Evolutionary conservation across 306 rosid genomes (phyloP).

Genomic region (Prosopis cineraria): DNA sequence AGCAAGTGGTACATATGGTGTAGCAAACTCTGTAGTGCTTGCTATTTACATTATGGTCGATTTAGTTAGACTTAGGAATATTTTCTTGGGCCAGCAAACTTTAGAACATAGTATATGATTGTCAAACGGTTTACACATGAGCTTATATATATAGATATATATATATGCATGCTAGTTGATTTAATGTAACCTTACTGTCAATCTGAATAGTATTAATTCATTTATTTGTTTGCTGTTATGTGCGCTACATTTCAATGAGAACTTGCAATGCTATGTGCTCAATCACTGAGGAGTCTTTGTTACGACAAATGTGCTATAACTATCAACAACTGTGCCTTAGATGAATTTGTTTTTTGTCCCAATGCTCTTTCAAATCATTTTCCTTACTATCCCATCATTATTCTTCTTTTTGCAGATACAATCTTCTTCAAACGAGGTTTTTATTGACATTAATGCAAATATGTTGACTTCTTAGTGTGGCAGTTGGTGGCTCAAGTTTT

Average conservation of each 20-base stretch:
- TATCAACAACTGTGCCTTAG: not conserved
- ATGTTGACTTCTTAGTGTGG: constrained; percentile 18
- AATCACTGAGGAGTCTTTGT: not conserved
- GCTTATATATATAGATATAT: too few species aligned
- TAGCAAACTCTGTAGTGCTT: constrained; percentile 1
- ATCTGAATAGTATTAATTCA: not conserved
- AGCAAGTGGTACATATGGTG: not conserved
- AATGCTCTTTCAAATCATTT: constrained; percentile 6
- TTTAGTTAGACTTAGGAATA: not conserved
- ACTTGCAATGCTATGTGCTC: not conserved
- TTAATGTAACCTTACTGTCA: not conserved
- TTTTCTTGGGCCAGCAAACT: not conserved
- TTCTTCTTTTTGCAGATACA: constrained; percentile 36
- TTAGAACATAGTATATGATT: not conserved
- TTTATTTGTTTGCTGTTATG: not conserved
- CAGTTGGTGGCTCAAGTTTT: constrained; percentile 24
- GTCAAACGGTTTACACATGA: not conserved
- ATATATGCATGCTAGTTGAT: not conserved
- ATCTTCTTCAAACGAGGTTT: constrained; percentile 10
- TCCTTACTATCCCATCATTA: constrained; percentile 26
- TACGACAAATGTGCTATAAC: not conserved
- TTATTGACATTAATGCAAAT: constrained; percentile 13
- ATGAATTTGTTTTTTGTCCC: constrained; percentile 9
- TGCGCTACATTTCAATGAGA: not conserved
- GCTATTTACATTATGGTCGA: not conserved